These are phyloP conservation scores for Staphylotrichum longicolle DNA, from an alignment of 495 filamentous ascomycete species.

Conservation along the genomic window DNA sequence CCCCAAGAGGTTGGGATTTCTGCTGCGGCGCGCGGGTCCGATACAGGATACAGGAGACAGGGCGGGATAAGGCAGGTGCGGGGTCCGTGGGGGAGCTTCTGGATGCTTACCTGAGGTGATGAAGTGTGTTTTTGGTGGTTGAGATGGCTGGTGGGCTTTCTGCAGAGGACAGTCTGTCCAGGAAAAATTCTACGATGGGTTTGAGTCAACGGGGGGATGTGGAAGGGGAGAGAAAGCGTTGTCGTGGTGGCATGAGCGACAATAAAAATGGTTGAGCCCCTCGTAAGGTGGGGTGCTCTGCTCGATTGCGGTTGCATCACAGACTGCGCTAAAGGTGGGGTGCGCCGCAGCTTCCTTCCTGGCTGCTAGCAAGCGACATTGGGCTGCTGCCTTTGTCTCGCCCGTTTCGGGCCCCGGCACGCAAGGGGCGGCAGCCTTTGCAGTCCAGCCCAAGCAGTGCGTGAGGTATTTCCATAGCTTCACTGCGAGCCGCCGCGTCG, in stretches of 20 bases:
- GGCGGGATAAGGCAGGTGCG: constrained; percentile 33
- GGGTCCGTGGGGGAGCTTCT: constrained; percentile 26
- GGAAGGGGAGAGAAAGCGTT: constrained; percentile 17
- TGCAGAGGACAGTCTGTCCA: constrained; percentile 2
- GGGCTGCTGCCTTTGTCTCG: no score
- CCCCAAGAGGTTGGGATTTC: constrained; percentile 8
- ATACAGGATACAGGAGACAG: constrained; percentile 17
- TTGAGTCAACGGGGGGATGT: constrained; percentile 13
- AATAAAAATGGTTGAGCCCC: constrained; percentile 36
- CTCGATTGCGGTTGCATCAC: constrained; percentile 32
- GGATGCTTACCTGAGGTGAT: constrained; percentile 24
- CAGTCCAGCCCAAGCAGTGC: not conserved
- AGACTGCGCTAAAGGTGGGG: constrained; percentile 24
- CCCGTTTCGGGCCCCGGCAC: no score
- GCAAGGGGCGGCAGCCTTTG: no score
- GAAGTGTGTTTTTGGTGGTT: constrained; percentile 10
- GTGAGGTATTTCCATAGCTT: constrained; percentile 14
- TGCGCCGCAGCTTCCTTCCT: constrained; percentile 10
- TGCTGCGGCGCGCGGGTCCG: constrained; percentile 26
- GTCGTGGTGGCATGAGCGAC: constrained; percentile 37
- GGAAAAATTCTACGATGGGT: constrained; percentile 9
- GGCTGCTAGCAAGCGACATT: no score
- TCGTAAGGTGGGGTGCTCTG: constrained; percentile 32
- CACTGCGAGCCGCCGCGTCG: not conserved
- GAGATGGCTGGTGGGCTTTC: not conserved